Conservation (phyloP, 495 filamentous ascomycete genomes). For the Penicillium steckii region DNA sequence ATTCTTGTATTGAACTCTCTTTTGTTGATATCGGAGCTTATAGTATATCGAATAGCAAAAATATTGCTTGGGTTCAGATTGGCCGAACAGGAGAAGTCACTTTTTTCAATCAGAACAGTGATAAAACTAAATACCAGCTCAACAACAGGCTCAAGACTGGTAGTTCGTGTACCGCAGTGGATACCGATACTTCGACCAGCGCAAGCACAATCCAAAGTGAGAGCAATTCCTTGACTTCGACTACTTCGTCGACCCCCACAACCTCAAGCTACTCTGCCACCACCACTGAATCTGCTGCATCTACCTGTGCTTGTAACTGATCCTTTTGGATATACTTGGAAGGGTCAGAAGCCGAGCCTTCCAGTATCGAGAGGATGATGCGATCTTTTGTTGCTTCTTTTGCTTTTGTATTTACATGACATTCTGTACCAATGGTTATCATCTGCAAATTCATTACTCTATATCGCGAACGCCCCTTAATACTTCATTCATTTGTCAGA, state of each 20-base stretch:
- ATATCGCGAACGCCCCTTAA: not conserved
- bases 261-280: not conserved
- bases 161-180: constrained; percentile 4
- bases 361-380: not conserved
- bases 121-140: constrained; percentile 3
- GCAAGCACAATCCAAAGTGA: not conserved
- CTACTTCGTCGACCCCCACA: not conserved
- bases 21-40: not conserved
- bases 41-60: not conserved
- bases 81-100: constrained; percentile 1
- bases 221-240: not conserved
- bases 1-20: not conserved
- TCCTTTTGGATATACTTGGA: not conserved
- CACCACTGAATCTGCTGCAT: not conserved
- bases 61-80: constrained; percentile 2
- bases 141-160: constrained; percentile 7
- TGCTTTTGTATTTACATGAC: not conserved
- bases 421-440: not conserved
- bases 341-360: not conserved
- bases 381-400: not conserved
- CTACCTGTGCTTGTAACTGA: not conserved
- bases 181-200: not conserved
- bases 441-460: not conserved
- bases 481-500: not conserved
- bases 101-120: constrained; percentile 8